These are phyloP conservation scores for Fusarium protoensiforme DNA, from an alignment of 2,329 filamentous ascomycete species.

Conservation along the genomic window DNA sequence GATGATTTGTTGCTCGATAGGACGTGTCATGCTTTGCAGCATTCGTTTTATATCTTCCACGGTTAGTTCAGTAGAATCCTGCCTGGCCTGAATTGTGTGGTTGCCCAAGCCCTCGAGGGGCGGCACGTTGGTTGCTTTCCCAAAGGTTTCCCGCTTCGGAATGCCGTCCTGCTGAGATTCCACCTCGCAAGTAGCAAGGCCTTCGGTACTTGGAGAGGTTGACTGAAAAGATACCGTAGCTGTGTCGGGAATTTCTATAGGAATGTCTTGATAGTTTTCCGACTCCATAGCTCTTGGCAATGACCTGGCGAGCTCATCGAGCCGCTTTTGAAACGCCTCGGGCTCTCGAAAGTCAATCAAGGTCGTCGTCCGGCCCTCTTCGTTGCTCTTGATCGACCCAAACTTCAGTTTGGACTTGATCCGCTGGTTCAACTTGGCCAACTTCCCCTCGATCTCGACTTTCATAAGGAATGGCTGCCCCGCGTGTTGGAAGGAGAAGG, in stretches of 20 bases:
- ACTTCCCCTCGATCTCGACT: background rate
- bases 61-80: background rate
- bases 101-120: background rate
- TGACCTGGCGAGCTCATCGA: background rate
- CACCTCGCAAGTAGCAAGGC: background rate
- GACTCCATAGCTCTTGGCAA: background rate
- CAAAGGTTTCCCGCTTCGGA: background rate
- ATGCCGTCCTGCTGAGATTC: background rate
- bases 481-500: background rate
- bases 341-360: background rate
- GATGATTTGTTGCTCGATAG: background rate
- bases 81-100: background rate
- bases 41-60: background rate
- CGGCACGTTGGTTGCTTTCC: background rate
- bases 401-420: background rate
- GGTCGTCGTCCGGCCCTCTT: background rate
- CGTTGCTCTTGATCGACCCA: background rate
- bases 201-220: background rate
- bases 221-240: background rate
- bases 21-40: accelerated
- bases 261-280: background rate
- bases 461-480: background rate
- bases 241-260: background rate
- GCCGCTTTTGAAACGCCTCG: background rate
- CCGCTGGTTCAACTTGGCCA: background rate